phyloP scores from a whole-genome alignment of 352 stramenopile genomes.

The Pythium myriotylum region DNA sequence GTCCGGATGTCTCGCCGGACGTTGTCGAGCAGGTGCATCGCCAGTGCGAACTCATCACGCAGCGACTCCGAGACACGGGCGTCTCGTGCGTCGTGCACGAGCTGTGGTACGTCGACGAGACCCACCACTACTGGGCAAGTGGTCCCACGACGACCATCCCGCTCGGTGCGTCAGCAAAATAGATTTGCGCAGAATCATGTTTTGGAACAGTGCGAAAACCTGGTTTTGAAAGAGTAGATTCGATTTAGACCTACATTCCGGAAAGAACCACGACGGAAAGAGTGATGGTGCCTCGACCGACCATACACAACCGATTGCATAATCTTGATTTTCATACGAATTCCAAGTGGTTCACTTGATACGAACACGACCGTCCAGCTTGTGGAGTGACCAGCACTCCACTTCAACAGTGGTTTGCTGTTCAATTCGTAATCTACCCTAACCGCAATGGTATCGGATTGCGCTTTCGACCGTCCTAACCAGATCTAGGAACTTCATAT shows the following conservation, averaged over 20 bases:
- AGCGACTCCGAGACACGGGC: slow-evolving; percentile 30
- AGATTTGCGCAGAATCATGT: neutral
- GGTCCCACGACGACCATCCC: slow-evolving; percentile 49
- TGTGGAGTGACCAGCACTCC: neutral
- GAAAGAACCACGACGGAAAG: neutral
- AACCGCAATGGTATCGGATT: slow-evolving; percentile 5
- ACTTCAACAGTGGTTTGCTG: neutral
- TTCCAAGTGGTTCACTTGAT: neutral
- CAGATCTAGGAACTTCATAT: neutral
- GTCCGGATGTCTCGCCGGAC: slow-evolving; percentile 40
- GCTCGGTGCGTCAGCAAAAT: slow-evolving; percentile 24
- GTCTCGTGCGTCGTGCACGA: slow-evolving; percentile 43
- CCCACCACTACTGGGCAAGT: slow-evolving; percentile 59
- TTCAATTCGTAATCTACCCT: slow-evolving; percentile 5
- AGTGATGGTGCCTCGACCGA: slow-evolving; percentile 18
- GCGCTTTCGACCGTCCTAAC: slow-evolving; percentile 11
- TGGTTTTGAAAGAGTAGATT: no score
- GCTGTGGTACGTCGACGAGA: slow-evolving; percentile 77
- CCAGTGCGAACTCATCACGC: slow-evolving; percentile 61
- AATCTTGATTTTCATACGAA: slow-evolving; percentile 7
- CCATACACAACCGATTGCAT: slow-evolving; percentile 15
- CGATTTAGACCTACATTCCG: no score
- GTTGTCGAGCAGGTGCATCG: slow-evolving; percentile 37
- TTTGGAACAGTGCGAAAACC: no score
- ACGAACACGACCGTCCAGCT: slow-evolving; percentile 6